phyloP scores from a whole-genome alignment of 2,329 filamentous ascomycete genomes.

The Stemphylium lycopersici region DNA sequence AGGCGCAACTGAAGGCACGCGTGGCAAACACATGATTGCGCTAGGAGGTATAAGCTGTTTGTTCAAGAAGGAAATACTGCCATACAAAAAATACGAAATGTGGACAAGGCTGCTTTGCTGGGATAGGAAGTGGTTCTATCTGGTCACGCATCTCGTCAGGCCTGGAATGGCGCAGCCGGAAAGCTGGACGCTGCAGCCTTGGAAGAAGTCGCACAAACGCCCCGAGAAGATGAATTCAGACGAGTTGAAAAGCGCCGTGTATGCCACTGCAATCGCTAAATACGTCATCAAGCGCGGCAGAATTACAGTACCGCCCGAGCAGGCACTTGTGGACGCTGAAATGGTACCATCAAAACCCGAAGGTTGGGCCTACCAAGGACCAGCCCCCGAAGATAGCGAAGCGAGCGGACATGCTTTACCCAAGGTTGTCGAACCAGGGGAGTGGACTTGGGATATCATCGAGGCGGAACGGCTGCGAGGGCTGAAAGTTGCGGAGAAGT shows the following conservation, averaged over 20 bases:
- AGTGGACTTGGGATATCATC: constrained; percentile 67
- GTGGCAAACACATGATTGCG: constrained; percentile 48
- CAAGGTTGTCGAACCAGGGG: constrained; percentile 42
- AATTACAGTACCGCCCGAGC: constrained; percentile 82
- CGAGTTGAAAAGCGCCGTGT: constrained; percentile 53
- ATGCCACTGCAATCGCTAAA: constrained; percentile 56
- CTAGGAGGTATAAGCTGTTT: constrained; percentile 56
- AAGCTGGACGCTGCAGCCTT: constrained; percentile 54
- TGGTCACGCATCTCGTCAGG: constrained; percentile 56
- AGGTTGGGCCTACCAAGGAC: constrained; percentile 50
- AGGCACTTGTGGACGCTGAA: constrained; percentile 72
- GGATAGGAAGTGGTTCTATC: constrained; percentile 60
- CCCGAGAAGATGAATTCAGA: constrained; percentile 34
- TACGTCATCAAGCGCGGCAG: constrained; percentile 63
- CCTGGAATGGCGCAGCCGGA: constrained; percentile 52
- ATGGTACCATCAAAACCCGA: constrained; percentile 76
- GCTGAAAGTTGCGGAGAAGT: constrained; percentile 61
- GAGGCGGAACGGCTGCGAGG: constrained; percentile 64
- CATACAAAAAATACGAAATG: constrained; percentile 54
- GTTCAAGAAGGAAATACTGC: constrained; percentile 56
- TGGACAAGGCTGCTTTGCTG: constrained; percentile 56
- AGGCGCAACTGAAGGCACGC: constrained; percentile 26
- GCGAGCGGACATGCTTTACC: constrained; percentile 27
- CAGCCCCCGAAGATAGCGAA: constrained; percentile 13
- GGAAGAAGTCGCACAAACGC: constrained; percentile 43